Base-by-base conservation (phyloP, 176 grass and related monocot species). In the Aechmea fasciata region DNA sequence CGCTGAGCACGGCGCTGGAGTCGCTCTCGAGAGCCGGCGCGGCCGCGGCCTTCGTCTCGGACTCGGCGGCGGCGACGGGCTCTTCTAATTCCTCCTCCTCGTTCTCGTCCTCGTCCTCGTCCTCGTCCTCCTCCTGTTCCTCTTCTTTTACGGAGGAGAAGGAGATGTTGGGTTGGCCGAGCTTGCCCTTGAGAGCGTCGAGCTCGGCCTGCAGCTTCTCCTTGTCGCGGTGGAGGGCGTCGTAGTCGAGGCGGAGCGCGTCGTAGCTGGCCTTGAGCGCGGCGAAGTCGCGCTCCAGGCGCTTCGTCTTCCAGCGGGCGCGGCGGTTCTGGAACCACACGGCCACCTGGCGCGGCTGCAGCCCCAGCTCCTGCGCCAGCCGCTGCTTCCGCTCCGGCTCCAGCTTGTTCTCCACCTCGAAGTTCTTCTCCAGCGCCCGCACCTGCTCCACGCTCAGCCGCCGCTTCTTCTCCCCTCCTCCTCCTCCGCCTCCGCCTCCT, bases 301-400 rank as follows among this genome's bases (percentile, higher is more conserved):
- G 73, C 88, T 96, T 96, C 2, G 92, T 91, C 88, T 96, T 96
- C 88, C 82, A 96, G 10, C 92, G 75, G 6, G 92, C 92, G 47
- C 92, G 92, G 63, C 92, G 92, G 85, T 96, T 96, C 85, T 96
- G 92, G 75, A 96, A 96, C 92, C 92, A 96, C 63, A 96, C 83
- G 17, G 92, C 92, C 49, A 96, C 92, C 66, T 96, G 92, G 65
- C 92, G 88, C 13, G 88, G 92, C 73, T 96, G 85, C 61, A 96
- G 78, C 48, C 69, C 92, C 71, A 96, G 85, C 49, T 96, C 92
- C 23, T 84, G 77, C 1, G 92, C 88, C 75, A 96, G 88, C 22
- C 85, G 73, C 4, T 77, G 70, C 85, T 96, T 96, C 51, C 81
- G 85, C 83, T 96, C 88, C 8, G 92, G 85, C 85, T 96, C 92